Evolutionary conservation across 75 land plant species (phyloP).

Genomic region (Picea glauca): DNA sequence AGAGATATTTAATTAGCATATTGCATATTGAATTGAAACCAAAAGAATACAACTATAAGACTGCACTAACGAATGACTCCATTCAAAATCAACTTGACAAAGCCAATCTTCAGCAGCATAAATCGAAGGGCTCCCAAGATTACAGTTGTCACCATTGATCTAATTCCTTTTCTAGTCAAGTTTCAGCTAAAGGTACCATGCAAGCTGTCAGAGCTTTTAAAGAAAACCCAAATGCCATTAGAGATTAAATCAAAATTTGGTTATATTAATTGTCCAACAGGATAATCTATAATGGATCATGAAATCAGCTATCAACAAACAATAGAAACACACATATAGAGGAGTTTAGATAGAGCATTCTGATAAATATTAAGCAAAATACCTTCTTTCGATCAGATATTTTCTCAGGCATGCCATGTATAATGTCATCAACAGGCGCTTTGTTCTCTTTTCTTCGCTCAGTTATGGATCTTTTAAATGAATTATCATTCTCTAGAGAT

Average conservation of each 20-base stretch:
- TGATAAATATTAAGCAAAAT: not conserved
- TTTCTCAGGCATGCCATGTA: not conserved
- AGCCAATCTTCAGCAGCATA: not conserved
- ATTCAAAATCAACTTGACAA: not conserved
- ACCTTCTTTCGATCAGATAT: constrained; percentile 9
- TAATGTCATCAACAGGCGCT: not conserved
- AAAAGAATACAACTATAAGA: not conserved
- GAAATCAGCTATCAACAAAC: not conserved
- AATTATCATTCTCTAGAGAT: not conserved
- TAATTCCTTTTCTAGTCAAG: not conserved
- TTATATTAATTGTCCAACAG: not conserved
- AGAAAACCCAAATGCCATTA: not conserved
- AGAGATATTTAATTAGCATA: not conserved
- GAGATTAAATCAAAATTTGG: not conserved
- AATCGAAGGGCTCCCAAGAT: too few relatives aligned
- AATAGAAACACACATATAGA: not conserved
- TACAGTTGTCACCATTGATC: too few relatives aligned
- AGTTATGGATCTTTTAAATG: constrained; percentile 11
- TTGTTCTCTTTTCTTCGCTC: constrained; percentile 11
- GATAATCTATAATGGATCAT: not conserved
- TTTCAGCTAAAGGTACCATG: not conserved
- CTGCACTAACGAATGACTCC: constrained; percentile 4
- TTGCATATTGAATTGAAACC: not conserved
- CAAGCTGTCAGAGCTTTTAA: not conserved
- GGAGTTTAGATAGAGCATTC: not conserved